These are phyloP conservation scores for Bremia lactucae DNA, from an alignment of 352 stramenopile species.

Conservation along the genomic window DNA sequence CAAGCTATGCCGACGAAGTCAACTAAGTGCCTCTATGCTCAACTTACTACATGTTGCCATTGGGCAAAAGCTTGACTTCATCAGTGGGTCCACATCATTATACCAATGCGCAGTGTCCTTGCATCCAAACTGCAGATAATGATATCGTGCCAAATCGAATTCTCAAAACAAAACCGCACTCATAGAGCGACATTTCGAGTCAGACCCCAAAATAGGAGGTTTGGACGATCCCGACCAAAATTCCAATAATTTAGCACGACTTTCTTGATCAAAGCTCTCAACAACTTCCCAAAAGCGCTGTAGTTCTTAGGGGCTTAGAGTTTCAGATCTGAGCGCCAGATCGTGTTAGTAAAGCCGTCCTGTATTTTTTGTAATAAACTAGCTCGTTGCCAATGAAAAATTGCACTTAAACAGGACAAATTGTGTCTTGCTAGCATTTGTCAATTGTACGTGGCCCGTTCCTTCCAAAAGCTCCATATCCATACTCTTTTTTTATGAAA, in stretches of 20 bases:
- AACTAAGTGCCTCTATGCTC: not conserved
- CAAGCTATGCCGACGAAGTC: constrained; percentile 1
- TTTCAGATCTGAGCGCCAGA: constrained; percentile 36
- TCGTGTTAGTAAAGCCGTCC: constrained; percentile 49
- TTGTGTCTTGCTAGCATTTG: constrained; percentile 54
- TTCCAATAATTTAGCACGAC: constrained; percentile 44
- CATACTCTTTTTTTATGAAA: constrained; percentile 19
- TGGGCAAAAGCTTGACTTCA: constrained; percentile 37
- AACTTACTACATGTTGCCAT: constrained; percentile 71
- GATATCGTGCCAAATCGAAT: not conserved
- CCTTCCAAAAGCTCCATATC: constrained; percentile 46
- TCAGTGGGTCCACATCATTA: constrained; percentile 47
- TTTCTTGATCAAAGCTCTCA: constrained; percentile 42
- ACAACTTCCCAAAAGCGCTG: constrained; percentile 59
- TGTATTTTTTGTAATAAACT: constrained; percentile 50
- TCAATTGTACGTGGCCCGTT: constrained; percentile 29
- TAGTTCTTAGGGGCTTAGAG: constrained; percentile 51
- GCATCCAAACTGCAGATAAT: constrained; percentile 1
- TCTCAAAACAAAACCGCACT: constrained; percentile 30
- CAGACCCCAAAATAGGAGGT: constrained; percentile 67
- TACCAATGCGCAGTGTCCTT: constrained; percentile 60
- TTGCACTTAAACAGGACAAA: constrained; percentile 56
- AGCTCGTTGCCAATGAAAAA: constrained; percentile 55
- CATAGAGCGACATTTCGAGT: constrained; percentile 38
- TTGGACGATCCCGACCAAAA: constrained; percentile 68